phyloP scores from a whole-genome alignment of 352 stramenopile species.

The Pythium brassicae region DNA sequence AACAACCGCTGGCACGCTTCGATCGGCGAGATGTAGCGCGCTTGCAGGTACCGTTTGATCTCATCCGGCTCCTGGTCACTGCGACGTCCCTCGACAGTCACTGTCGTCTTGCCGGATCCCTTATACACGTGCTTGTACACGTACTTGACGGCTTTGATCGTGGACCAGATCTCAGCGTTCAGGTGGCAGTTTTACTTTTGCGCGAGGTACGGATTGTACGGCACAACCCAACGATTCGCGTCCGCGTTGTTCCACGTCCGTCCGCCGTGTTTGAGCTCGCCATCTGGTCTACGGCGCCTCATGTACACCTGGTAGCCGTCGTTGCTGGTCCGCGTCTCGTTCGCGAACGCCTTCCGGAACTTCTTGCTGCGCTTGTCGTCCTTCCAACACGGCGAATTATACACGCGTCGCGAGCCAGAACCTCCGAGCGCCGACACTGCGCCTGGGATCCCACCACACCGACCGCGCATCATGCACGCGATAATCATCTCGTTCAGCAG shows the following conservation, averaged over 20 bases:
- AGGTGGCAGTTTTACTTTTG: conserved; percentile 2
- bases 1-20: conserved; percentile 26
- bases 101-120: not conserved
- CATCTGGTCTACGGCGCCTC: not conserved
- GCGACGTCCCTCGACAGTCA: not conserved
- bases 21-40: conserved; percentile 26
- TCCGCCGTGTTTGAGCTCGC: not conserved
- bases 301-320: not conserved
- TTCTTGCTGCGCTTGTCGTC: conserved; percentile 2
- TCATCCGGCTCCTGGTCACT: conserved; percentile 14
- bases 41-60: conserved; percentile 19
- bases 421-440: no score
- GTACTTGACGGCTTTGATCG: conserved; percentile 1
- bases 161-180: not conserved
- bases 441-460: no score
- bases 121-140: conserved; percentile 4
- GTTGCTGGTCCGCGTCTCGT: not conserved
- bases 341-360: conserved; percentile 1
- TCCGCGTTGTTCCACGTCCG: not conserved
- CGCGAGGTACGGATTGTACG: not conserved
- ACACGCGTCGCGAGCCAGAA: no score
- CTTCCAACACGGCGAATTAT: not conserved
- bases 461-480: no score
- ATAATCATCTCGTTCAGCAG: no score
- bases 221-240: not conserved